Evolutionary conservation across 495 filamentous ascomycete genomes (phyloP).

Genomic region (Talaromyces wortmannii): DNA sequence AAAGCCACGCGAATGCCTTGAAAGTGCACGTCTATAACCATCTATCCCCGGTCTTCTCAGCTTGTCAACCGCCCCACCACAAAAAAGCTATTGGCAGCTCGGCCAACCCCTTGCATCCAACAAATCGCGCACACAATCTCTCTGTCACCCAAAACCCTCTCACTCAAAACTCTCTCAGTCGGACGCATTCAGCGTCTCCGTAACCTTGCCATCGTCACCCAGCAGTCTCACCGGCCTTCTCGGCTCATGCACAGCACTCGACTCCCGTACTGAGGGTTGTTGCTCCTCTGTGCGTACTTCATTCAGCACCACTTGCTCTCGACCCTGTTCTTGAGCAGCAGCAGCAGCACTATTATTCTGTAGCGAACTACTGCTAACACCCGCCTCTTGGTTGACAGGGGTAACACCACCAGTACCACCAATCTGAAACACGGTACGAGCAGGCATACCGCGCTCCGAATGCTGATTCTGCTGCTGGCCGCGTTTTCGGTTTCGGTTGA

Average conservation of each 20-base stretch:
- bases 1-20: too few species aligned
- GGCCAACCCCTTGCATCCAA: too few species aligned
- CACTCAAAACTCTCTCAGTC: too few species aligned
- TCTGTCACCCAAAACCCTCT: too few species aligned
- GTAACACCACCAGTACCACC: slow-evolving; percentile 45
- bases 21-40: too few species aligned
- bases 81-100: too few species aligned
- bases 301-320: too few species aligned
- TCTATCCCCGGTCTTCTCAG: too few species aligned
- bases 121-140: too few species aligned
- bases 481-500: slow-evolving; percentile 13
- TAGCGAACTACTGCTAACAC: not conserved
- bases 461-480: not conserved
- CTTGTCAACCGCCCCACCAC: too few species aligned
- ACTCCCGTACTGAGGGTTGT: not conserved
- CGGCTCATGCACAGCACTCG: not conserved
- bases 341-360: not conserved
- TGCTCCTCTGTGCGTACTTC: not conserved
- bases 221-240: slow-evolving; percentile 2
- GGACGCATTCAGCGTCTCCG: slow-evolving; percentile 5
- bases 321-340: slow-evolving; percentile 1
- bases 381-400: slow-evolving; percentile 21
- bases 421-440: slow-evolving; percentile 42
- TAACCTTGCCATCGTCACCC: slow-evolving; percentile 4
- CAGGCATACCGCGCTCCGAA: slow-evolving; percentile 11